Conservation (phyloP, 1,139 yeast species). For the Eremothecium gossypii region DNA sequence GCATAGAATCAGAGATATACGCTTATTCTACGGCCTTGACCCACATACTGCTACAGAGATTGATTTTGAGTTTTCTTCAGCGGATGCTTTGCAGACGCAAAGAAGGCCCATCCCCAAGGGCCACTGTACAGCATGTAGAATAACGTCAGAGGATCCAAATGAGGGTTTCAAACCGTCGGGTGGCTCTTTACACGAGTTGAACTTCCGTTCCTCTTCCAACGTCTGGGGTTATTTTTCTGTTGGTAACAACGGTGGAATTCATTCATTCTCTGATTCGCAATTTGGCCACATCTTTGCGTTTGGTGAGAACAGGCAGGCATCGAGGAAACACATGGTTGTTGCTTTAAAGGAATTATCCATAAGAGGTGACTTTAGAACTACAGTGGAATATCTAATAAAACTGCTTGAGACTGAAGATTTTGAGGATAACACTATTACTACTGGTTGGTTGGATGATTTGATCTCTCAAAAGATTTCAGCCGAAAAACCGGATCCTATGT, state of each 20-base stretch:
- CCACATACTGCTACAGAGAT: slow-evolving; percentile 87
- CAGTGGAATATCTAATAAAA: slow-evolving; percentile 92
- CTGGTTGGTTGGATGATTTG: slow-evolving; percentile 97
- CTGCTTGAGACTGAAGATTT: slow-evolving; percentile 93
- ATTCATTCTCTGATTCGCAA: slow-evolving; percentile 95
- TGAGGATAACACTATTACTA: slow-evolving; percentile 91
- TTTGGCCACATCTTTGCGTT: slow-evolving; percentile 98
- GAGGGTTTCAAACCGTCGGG: slow-evolving; percentile 98
- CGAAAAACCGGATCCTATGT: slow-evolving; percentile 84
- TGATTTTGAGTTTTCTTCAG: slow-evolving; percentile 79
- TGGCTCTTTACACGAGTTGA: slow-evolving; percentile 90
- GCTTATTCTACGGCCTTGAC: slow-evolving; percentile 88
- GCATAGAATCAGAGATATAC: slow-evolving; percentile 87
- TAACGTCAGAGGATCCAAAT: slow-evolving; percentile 97
- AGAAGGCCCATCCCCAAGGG: slow-evolving; percentile 94
- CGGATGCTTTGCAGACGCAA: slow-evolving; percentile 64
- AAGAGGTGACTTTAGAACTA: slow-evolving; percentile 96
- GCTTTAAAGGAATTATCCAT: slow-evolving; percentile 93
- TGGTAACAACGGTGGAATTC: slow-evolving; percentile 92
- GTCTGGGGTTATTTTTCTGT: slow-evolving; percentile 99
- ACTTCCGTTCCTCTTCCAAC: slow-evolving; percentile 91
- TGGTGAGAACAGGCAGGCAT: slow-evolving; percentile 96
- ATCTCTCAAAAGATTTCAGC: slow-evolving; percentile 89
- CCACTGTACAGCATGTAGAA: slow-evolving; percentile 97
- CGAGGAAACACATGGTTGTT: slow-evolving; percentile 97